These are phyloP conservation scores for Tilletia horrida DNA, from an alignment of 1,284 basidiomycete genomes.

Conservation along the genomic window DNA sequence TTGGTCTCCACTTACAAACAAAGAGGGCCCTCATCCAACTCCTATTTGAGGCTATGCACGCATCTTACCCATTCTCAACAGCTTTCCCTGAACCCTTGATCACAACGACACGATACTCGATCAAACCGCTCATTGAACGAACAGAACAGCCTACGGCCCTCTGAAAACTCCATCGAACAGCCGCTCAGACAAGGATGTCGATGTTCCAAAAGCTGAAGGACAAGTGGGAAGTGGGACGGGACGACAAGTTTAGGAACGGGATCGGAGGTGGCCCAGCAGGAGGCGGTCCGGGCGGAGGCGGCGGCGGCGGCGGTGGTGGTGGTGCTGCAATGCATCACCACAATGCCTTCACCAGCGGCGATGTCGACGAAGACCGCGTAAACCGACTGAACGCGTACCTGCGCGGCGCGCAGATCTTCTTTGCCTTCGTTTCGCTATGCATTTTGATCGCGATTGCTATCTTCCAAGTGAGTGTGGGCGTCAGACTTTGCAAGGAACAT, in stretches of 20 bases:
- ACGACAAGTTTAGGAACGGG: constrained; percentile 34
- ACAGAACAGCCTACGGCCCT: constrained; percentile 61
- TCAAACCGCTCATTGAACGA: too few species aligned
- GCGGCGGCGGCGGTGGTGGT: constrained; percentile 61
- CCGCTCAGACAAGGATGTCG: too few species aligned
- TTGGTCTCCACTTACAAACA: constrained; percentile 66
- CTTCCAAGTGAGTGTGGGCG: constrained; percentile 1
- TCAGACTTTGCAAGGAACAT: background rate
- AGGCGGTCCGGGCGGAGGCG: constrained; percentile 60
- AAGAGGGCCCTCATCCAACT: too few species aligned
- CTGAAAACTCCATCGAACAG: too few species aligned
- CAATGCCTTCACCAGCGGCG: background rate
- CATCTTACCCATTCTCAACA: too few species aligned
- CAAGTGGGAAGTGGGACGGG: constrained; percentile 70
- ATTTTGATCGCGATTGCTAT: constrained; percentile 41
- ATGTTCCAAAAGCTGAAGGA: constrained; percentile 65
- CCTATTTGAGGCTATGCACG: too few species aligned
- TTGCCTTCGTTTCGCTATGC: constrained; percentile 33
- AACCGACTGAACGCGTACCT: constrained; percentile 31
- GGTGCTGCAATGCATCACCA: background rate
- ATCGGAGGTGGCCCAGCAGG: constrained; percentile 37
- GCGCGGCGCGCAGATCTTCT: constrained; percentile 32
- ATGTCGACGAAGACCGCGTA: constrained; percentile 27
- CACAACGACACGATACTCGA: too few species aligned
- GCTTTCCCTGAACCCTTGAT: too few species aligned